Percentiles rank a stretch among this genome's conserved stretches.
phyloP scores from a whole-genome alignment of 1,284 basidiomycete species.

The Austroboletus niveus region DNA sequence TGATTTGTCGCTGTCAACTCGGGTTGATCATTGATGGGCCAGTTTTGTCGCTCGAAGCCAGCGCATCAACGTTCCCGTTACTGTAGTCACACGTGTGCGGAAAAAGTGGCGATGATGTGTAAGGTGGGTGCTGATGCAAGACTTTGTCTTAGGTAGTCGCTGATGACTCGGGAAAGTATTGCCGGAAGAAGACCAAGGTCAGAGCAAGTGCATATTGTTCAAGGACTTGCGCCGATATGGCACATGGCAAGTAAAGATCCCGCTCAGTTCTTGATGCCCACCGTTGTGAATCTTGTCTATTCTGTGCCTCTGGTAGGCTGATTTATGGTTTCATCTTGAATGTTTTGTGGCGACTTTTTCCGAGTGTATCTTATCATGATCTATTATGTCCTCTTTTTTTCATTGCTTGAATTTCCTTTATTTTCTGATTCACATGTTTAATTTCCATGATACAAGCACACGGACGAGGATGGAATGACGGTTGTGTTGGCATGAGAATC shows the following conservation, averaged over 20 bases:
- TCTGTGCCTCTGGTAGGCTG: constrained; percentile 5
- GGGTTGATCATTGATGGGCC: neutral
- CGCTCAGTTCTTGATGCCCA: neutral
- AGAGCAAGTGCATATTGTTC: constrained; percentile 20
- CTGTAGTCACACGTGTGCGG: constrained; percentile 59
- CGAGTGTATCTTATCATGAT: too few relatives aligned
- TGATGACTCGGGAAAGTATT: constrained; percentile 13
- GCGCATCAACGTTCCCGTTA: constrained; percentile 47
- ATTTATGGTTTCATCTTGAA: neutral
- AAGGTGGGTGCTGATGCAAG: constrained; percentile 13
- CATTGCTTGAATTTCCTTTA: too few relatives aligned
- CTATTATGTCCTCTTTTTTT: too few relatives aligned
- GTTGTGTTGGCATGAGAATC: too few relatives aligned
- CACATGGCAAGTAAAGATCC: constrained; percentile 12
- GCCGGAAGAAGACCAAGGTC: constrained; percentile 13
- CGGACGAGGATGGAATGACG: too few relatives aligned
- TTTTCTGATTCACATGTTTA: too few relatives aligned
- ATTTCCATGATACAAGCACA: too few relatives aligned
- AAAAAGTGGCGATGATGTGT: constrained; percentile 37
- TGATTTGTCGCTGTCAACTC: neutral
- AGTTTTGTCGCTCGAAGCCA: constrained; percentile 58
- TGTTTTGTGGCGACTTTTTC: too few relatives aligned
- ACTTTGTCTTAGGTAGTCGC: neutral
- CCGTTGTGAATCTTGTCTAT: neutral
- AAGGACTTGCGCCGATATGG: constrained; percentile 18